These are phyloP conservation scores for Talaromyces sp. DNA, from an alignment of 2,329 filamentous ascomycete genomes.

Conservation along the genomic window DNA sequence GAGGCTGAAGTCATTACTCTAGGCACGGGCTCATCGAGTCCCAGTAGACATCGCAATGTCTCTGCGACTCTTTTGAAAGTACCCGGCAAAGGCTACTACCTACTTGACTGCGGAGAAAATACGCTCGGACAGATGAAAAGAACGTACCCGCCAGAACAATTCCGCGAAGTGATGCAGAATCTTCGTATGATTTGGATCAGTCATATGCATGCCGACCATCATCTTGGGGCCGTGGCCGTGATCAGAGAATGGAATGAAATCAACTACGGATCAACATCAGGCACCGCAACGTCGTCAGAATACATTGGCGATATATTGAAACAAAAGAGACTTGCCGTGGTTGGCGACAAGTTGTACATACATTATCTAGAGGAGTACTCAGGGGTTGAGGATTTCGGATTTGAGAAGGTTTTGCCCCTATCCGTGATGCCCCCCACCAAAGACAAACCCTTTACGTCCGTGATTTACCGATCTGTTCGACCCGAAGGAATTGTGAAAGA, in stretches of 20 bases:
- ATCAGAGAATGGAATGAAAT: constrained; percentile 74
- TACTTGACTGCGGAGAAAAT: constrained; percentile 89
- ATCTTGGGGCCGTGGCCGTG: constrained; percentile 78
- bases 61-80: constrained; percentile 81
- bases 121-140: constrained; percentile 84
- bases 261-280: constrained; percentile 47
- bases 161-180: constrained; percentile 69
- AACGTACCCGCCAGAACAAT: constrained; percentile 62
- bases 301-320: constrained; percentile 37
- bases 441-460: constrained; percentile 24
- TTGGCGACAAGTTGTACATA: constrained; percentile 69
- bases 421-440: constrained; percentile 32
- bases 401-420: constrained; percentile 54
- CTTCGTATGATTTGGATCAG: constrained; percentile 87
- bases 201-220: constrained; percentile 94
- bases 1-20: constrained; percentile 82
- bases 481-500: constrained; percentile 27
- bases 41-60: constrained; percentile 93
- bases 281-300: constrained; percentile 29
- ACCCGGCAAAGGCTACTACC: constrained; percentile 79
- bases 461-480: constrained; percentile 32
- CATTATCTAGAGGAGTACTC: constrained; percentile 76
- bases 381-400: constrained; percentile 72
- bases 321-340: constrained; percentile 57
- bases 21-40: constrained; percentile 84